Base-by-base conservation (phyloP, 495 filamentous ascomycete genomes). In the Tuber calosporum region DNA sequence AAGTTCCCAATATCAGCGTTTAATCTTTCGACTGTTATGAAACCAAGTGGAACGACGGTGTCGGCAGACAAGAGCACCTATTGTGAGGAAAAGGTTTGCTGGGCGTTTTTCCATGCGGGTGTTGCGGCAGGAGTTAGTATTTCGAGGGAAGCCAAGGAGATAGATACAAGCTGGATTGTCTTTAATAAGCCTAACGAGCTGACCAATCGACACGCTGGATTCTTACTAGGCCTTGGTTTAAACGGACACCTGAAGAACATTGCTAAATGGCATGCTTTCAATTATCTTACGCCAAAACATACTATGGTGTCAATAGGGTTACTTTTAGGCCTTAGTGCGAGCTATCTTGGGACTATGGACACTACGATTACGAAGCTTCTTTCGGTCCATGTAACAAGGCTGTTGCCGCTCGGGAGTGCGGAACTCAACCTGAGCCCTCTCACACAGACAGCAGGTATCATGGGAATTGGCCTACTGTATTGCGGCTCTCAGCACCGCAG, bases 211-310 rank as follows among this genome's bases (percentile, higher is more conserved):
- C 95, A 99, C 81, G 96, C 95, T 68, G 95, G 95, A 0, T 95
- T 99, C 74, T 83, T 99, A 15, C 84, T 99, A 15, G 95, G 92
- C 15, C 83, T 99, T 8, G 95, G 95, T n/a, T 85, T 99, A 67
- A 97, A 97, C 82, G 96, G 96, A 0, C 96, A 98, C 84, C 85
- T 99, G 43, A 96, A 92, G 81, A 90, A 87, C 13, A 86, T 99
- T 26, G 96, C 96, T 15, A 97, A 97, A 83, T 98, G 96, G 96
- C 91, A 97, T 37, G 93, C 94, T 66, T 99, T 97, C 88, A 98
- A 97, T 83, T 99, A 99, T 75, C 84, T 99, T 40, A 98, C 95
- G 0, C 95, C 95, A 3, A 99, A 99, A 81, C 95, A 99, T 83
- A 94, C 93, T 48, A 98, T 98, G 94, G 97, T 94, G 17, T 97